Percentiles rank a stretch among this genome's conserved stretches.
These are phyloP conservation scores for Umbilicus rupestris DNA, from an alignment of 164 flowering plant genomes.

Conservation along the genomic window DNA sequence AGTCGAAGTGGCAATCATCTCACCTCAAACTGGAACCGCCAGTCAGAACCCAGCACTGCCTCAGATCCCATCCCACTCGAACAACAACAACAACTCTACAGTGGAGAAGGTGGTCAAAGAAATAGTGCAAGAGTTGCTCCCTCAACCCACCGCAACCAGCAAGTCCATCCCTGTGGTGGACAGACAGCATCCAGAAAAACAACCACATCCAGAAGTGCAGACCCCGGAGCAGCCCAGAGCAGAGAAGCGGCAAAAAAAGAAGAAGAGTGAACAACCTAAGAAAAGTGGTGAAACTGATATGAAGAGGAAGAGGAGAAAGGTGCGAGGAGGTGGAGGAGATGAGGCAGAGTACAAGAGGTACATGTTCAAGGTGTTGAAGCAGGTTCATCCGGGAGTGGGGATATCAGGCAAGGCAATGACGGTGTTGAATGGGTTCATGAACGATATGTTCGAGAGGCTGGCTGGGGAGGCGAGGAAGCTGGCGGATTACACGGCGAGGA, in stretches of 20 bases:
- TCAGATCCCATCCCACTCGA: background rate
- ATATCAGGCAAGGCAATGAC: constrained; percentile 57
- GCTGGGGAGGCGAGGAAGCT: constrained; percentile 52
- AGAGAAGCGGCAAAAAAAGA: constrained; percentile 7
- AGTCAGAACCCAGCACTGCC: too few relatives aligned
- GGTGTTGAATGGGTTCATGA: constrained; percentile 51
- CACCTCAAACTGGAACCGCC: background rate
- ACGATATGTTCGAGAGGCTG: constrained; percentile 76
- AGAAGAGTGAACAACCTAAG: constrained; percentile 8
- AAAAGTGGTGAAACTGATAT: constrained; percentile 4
- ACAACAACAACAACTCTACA: background rate
- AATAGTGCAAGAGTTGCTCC: background rate
- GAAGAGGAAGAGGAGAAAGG: constrained; percentile 14
- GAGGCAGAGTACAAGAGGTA: constrained; percentile 47
- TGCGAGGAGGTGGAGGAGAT: constrained; percentile 9
- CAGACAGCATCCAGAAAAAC: background rate
- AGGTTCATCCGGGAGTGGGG: constrained; percentile 66
- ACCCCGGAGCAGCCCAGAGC: background rate
- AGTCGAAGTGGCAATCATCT: constrained; percentile 21
- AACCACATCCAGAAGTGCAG: too few relatives aligned
- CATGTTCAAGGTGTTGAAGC: constrained; percentile 62
- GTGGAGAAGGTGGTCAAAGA: background rate
- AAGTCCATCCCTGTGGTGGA: background rate
- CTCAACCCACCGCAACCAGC: background rate
- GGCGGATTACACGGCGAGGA: constrained; percentile 23